Base-by-base conservation (phyloP, 2,329 filamentous ascomycete species). In the Dissoconium aciculare region DNA sequence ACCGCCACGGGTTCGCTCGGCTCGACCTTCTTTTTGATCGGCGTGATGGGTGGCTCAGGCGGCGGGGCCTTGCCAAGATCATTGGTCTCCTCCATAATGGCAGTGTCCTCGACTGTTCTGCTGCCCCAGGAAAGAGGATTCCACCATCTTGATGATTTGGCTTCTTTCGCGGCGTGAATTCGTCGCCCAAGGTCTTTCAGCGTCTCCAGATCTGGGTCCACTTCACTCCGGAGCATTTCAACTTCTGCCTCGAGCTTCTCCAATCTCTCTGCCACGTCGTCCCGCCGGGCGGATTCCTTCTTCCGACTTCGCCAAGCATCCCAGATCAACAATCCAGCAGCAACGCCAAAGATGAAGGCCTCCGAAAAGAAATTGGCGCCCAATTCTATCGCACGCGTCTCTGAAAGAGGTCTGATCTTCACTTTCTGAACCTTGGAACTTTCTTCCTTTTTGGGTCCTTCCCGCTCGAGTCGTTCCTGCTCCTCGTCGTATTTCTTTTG, bases 341-440 rank as follows among this genome's bases (percentile, higher is more conserved):
- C 74, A 9, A 78, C 74, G 3, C 63, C 43, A 42, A 78, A 78
- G 23, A 79, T 61, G 46, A 79, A 79, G 0, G 68, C 56, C 46
- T 79, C 74, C 17, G 70, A 71, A 28, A 75, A 74, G 45, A 79
- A 78, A 39, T 74, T 78, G 3, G 74, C 74, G 3, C 74, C 74
- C 21, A 68, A 66, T 47, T 79, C 74, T 32, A 79, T 78, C 0
- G 74, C 74, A 44, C 77, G 75, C 9, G 68, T 63, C 48, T 79
- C 74, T 3, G 69, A 70, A 8, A 79, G 57, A 5, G 74, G 74
- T 26, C 73, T 59, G 33, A 78, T 77, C 34, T 58, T 58, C 24
- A 50, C 50, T 50, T 46, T 59, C 42, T 24, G 46, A 37, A 26
- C 13, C 28, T 57, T 39, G 5, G 12, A 4, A 8, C n/a, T n/a